Percentiles rank a stretch among this genome's conserved stretches.
Conservation (phyloP, 352 stramenopile genomes). For the Pythium scleroteichum region DNA sequence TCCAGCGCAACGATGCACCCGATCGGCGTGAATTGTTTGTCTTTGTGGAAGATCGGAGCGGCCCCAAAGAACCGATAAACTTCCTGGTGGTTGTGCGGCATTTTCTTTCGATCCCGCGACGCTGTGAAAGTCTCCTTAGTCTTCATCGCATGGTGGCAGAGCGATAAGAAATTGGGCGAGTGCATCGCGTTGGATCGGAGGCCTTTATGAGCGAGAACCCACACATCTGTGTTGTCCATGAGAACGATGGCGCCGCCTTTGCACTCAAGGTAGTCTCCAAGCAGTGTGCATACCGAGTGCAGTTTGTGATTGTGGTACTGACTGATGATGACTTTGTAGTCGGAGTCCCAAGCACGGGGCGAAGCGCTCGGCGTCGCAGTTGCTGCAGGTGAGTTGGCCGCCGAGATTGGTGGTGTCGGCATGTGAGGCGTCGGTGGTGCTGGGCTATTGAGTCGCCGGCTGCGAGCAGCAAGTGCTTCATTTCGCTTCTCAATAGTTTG, state of each 20-base stretch:
- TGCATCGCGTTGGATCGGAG: slow-evolving; percentile 51
- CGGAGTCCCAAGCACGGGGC: slow-evolving; percentile 23
- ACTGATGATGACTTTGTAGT: slow-evolving; percentile 70
- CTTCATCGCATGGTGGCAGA: slow-evolving; percentile 50
- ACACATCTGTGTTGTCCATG: slow-evolving; percentile 56
- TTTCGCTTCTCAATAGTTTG: slow-evolving; percentile 38
- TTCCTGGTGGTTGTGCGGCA: slow-evolving; percentile 26
- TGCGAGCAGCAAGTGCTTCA: slow-evolving; percentile 15
- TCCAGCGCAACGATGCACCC: slow-evolving; percentile 68
- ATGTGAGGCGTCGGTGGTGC: slow-evolving; percentile 8
- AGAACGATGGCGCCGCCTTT: slow-evolving; percentile 66
- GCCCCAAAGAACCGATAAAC: slow-evolving; percentile 66
- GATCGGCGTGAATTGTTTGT: slow-evolving; percentile 33
- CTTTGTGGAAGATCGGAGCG: slow-evolving; percentile 41
- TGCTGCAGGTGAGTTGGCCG: slow-evolving; percentile 6
- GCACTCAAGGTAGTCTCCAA: slow-evolving; percentile 75
- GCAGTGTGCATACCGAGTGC: slow-evolving; percentile 65
- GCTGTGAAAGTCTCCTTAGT: slow-evolving; percentile 50
- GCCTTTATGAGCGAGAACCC: slow-evolving; percentile 66
- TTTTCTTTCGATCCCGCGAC: slow-evolving; percentile 38
- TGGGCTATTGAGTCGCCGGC: slow-evolving; percentile 3
- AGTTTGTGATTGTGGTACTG: slow-evolving; percentile 73
- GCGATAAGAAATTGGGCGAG: slow-evolving; percentile 54
- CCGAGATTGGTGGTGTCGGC: slow-evolving; percentile 10
- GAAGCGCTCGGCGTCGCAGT: slow-evolving; percentile 31